Evolutionary conservation across 768 basidiomycete species (phyloP).

Genomic region (Cystofilobasidium macerans): DNA sequence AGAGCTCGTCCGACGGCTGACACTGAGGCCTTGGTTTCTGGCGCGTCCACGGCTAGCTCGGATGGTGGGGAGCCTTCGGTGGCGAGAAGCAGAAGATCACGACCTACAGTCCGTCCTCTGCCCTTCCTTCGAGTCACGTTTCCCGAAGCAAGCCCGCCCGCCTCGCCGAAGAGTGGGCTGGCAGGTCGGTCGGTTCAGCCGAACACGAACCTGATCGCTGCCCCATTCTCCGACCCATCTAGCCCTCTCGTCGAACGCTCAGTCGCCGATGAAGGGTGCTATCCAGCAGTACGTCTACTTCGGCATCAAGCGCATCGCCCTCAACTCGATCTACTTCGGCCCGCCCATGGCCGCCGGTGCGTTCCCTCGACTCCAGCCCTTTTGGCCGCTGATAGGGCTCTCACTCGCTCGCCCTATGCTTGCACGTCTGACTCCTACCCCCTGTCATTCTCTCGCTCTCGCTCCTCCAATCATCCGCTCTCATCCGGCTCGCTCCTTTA

Average conservation of each 20-base stretch:
- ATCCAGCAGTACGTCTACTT: slow-evolving; percentile 7
- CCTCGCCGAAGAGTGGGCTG: too few species aligned
- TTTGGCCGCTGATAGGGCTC: too few species aligned
- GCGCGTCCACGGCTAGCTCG: neutral
- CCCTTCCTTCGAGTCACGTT: neutral
- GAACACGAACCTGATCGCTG: too few species aligned
- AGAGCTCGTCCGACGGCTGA: neutral
- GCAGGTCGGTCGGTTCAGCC: too few species aligned
- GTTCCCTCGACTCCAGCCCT: too few species aligned
- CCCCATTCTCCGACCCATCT: too few species aligned
- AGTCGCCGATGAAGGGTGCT: neutral
- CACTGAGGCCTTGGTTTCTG: neutral
- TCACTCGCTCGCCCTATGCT: too few species aligned
- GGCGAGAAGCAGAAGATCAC: slow-evolving; percentile 5
- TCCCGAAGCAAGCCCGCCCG: too few species aligned
- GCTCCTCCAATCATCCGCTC: too few species aligned
- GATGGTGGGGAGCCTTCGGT: slow-evolving; percentile 8
- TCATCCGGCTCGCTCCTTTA: too few species aligned
- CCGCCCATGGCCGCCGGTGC: neutral
- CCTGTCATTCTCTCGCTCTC: too few species aligned
- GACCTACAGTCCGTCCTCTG: slow-evolving; percentile 4
- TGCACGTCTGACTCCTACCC: neutral
- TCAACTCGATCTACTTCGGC: neutral
- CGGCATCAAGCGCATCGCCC: slow-evolving; percentile 8
- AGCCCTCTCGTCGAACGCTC: slow-evolving; percentile 1